These are phyloP conservation scores for Xenosphaeropsis pyriputrescens DNA, from an alignment of 2,329 filamentous ascomycete genomes.

Conservation along the genomic window DNA sequence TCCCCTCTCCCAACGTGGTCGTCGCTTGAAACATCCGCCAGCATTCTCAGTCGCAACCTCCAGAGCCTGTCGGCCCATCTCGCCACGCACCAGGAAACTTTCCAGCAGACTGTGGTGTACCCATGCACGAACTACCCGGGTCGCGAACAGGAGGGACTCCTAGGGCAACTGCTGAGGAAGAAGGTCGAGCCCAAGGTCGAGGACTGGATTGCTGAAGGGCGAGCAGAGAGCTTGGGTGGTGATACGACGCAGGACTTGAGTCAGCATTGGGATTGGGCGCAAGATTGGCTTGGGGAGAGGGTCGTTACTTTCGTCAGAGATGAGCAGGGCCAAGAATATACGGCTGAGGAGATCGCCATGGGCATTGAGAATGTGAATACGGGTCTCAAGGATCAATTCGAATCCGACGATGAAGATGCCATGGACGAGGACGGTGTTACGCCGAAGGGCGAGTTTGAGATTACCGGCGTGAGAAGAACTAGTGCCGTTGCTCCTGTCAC, in stretches of 20 bases:
- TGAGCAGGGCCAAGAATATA: conserved; percentile 52
- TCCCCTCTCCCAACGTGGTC: conserved; percentile 58
- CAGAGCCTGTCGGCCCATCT: conserved; percentile 50
- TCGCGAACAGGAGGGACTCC: conserved; percentile 48
- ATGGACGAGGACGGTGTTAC: not conserved
- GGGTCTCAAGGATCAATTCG: conserved; percentile 41
- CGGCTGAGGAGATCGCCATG: conserved; percentile 49
- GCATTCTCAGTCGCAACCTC: conserved; percentile 59
- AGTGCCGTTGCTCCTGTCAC: not conserved
- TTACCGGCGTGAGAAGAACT: not conserved
- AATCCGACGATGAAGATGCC: conserved; percentile 5
- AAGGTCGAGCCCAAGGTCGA: conserved; percentile 71
- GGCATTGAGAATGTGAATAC: conserved; percentile 60
- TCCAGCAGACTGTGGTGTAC: conserved; percentile 57
- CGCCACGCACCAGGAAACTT: conserved; percentile 48
- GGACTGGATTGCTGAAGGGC: conserved; percentile 53
- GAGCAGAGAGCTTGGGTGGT: conserved; percentile 14
- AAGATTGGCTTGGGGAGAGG: conserved; percentile 25
- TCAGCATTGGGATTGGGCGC: conserved; percentile 35
- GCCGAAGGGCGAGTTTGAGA: not conserved
- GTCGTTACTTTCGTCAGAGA: conserved; percentile 25
- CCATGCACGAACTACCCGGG: conserved; percentile 64
- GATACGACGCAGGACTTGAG: conserved; percentile 31
- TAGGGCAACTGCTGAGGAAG: conserved; percentile 62
- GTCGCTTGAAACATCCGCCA: conserved; percentile 56